A percentile compares a stretch with the other conserved stretches of the same genome.
These are phyloP conservation scores for Globisporangium sylvaticum DNA, from an alignment of 352 stramenopile species.

Conservation along the genomic window DNA sequence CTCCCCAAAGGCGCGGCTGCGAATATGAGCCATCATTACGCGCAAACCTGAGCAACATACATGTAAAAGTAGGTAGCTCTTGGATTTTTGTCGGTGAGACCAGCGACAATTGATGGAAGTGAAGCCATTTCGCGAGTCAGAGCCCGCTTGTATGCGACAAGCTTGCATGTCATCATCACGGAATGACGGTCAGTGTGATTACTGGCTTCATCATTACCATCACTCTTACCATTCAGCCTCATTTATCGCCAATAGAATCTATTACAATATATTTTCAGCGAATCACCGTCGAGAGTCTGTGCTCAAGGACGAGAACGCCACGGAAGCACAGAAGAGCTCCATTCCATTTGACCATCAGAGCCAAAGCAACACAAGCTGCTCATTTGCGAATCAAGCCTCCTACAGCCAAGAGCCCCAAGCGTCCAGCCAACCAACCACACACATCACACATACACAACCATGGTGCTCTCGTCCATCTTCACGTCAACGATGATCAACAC, in stretches of 20 bases:
- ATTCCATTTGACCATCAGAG: background rate
- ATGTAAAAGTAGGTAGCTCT: background rate
- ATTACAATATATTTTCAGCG: background rate
- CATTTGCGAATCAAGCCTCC: background rate
- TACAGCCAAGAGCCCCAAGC: background rate
- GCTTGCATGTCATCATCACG: background rate
- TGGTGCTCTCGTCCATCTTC: slow-evolving; percentile 22
- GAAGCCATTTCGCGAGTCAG: background rate
- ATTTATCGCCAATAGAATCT: background rate
- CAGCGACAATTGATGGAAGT: background rate
- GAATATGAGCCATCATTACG: no score
- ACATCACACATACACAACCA: slow-evolving; percentile 4
- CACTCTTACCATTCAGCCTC: background rate
- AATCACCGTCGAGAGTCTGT: background rate
- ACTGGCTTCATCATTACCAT: background rate
- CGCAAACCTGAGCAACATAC: no score
- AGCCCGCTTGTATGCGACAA: background rate
- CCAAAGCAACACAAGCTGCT: background rate
- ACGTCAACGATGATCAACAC: slow-evolving; percentile 29
- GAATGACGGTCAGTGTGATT: slow-evolving; percentile 5
- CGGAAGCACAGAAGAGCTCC: background rate
- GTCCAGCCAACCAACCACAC: background rate
- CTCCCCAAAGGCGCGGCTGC: no score
- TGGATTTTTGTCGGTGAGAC: background rate
- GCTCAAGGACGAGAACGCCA: background rate